These are phyloP conservation scores for Trichoderma sp. DNA, from an alignment of 2,329 filamentous ascomycete genomes.

Conservation along the genomic window DNA sequence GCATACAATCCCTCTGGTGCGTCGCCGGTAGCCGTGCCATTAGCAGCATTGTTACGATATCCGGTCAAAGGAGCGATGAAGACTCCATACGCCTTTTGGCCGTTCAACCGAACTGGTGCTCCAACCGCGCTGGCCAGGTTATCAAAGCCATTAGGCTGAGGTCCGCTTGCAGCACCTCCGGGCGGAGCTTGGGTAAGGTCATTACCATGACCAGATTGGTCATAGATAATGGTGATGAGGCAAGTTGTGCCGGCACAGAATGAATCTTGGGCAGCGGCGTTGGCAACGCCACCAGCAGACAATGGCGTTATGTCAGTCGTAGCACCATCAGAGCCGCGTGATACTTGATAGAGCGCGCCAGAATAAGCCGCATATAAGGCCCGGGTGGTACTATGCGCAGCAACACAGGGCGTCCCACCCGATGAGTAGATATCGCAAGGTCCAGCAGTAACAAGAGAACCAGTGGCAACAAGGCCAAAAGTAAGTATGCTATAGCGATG, in stretches of 20 bases:
- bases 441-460: background rate
- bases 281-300: constrained; percentile 1
- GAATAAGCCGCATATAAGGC: background rate
- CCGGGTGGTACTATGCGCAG: constrained; percentile 10
- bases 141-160: background rate
- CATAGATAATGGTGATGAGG: constrained; percentile 8
- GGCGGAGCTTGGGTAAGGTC: constrained; percentile 2
- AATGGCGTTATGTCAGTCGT: background rate
- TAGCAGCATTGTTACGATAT: constrained; percentile 1
- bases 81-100: constrained; percentile 14
- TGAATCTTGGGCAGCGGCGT: constrained; percentile 12
- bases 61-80: constrained; percentile 3
- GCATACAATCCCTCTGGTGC: background rate
- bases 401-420: constrained; percentile 5
- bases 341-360: background rate
- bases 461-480: background rate
- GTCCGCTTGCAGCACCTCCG: background rate
- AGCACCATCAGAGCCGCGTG: constrained; percentile 6
- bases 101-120: background rate
- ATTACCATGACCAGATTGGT: constrained; percentile 5
- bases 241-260: constrained; percentile 10
- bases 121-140: background rate
- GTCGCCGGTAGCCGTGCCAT: background rate
- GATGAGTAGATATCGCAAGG: constrained; percentile 6
- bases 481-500: background rate